Evolutionary conservation across 768 basidiomycete genomes (phyloP).

Genomic region (Leccinum incarnatum): DNA sequence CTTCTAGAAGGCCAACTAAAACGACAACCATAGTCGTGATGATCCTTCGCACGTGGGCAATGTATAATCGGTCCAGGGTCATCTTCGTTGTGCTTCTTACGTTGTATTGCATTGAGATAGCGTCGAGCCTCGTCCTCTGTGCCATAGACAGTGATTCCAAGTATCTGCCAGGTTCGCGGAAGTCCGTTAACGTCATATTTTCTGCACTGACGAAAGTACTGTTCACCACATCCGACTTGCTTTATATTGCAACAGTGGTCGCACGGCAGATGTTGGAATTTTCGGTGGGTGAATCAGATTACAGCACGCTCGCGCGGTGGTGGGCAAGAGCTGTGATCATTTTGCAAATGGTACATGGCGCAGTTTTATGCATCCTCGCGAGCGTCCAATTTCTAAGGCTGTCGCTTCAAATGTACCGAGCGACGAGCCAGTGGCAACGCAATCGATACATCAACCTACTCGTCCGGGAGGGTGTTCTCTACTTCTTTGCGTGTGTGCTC

Average conservation of each 20-base stretch:
- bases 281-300: fast-evolving
- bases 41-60: neutral
- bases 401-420: neutral
- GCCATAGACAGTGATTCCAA: neutral
- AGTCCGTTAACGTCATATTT: too few relatives aligned
- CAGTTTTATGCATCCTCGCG: neutral
- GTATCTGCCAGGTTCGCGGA: neutral
- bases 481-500: neutral
- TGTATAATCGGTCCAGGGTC: neutral
- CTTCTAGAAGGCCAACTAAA: neutral
- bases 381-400: neutral
- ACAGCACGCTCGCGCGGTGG: neutral
- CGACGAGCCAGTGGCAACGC: neutral
- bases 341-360: neutral
- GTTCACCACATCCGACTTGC: neutral
- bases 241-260: neutral
- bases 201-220: neutral
- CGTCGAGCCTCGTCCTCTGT: neutral
- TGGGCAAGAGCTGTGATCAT: neutral
- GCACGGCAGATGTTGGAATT: neutral
- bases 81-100: neutral
- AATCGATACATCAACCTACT: neutral
- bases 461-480: neutral
- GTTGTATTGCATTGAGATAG: neutral
- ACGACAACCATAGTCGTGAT: neutral